Evolutionary conservation across 2,329 filamentous ascomycete genomes (phyloP), one percentile per base, ranked within the genome.

Genomic region (Fusarium decemcellulare): DNA sequence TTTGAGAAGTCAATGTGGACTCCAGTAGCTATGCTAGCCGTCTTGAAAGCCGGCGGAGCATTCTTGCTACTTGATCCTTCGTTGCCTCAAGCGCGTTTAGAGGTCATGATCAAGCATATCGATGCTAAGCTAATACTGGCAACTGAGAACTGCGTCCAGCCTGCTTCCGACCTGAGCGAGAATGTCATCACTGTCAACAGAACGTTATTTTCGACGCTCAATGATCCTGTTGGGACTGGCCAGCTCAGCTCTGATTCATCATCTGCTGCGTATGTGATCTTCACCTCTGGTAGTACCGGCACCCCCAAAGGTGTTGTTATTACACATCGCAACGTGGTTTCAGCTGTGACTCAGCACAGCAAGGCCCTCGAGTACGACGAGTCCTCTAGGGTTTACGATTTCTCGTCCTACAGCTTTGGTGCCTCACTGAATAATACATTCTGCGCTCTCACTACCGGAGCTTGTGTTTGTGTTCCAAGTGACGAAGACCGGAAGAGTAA

Each of bases 251-350:
- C 18, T 23, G 40, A 56, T 37, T 5, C 29, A 36, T 16, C 18
- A 29, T 30, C 23, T 30, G 29, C 40, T 12, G 51, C 44, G 10
- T 64, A 64, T 54, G 43, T 65, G 8, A 47, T 71, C 27, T 72
- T 71, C 47, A 73, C 69, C 15, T 69, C 65, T 9, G 67, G 69
- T 1, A 62, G 51, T 14, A 73, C 71, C 0, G 69, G 71, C 1
- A 43, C 40, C 3, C 71, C 71, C 14, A 73, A 73, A 30, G 67
- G 70, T 5, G 47, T 71, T 8, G 36, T 72, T 5, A 51, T 71
- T 18, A 56, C 68, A 18, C 70, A 72, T 16, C 42, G 55, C 15
- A 18, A 44, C 37, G 37, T 16, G 15, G 37, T 16, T 2, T n/a
- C 37, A 40, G 6, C 15, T 9, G 16, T 16, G 3, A 40, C 37